Percentiles rank a stretch among this genome's conserved stretches.
Conservation (phyloP, 495 filamentous ascomycete genomes). For the Thermochaetoides thermophila region DNA sequence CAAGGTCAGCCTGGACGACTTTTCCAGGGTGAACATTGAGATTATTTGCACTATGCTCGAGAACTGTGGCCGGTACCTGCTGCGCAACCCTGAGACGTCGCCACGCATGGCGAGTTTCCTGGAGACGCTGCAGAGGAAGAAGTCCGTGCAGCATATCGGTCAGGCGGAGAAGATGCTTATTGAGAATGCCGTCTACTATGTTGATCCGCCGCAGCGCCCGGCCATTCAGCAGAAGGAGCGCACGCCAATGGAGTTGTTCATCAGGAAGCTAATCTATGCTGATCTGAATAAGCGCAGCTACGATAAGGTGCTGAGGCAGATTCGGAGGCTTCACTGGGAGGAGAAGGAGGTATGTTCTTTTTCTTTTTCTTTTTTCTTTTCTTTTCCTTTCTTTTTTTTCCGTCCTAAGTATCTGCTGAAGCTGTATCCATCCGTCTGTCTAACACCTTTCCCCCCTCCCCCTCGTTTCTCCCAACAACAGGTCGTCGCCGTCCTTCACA, state of each 20-base stretch:
- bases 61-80: slow-evolving; percentile 88
- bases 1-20: slow-evolving; percentile 93
- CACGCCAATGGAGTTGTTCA: slow-evolving; percentile 80
- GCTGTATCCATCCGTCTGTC: too few species aligned
- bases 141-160: slow-evolving; percentile 82
- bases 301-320: slow-evolving; percentile 79
- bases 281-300: slow-evolving; percentile 92
- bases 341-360: slow-evolving; percentile 66
- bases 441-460: too few species aligned
- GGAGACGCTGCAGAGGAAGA: slow-evolving; percentile 91
- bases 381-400: neutral
- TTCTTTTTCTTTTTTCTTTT: too few species aligned
- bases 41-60: slow-evolving; percentile 96
- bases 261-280: slow-evolving; percentile 78
- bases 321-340: slow-evolving; percentile 95
- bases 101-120: slow-evolving; percentile 87
- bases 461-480: too few species aligned
- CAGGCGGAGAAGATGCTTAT: slow-evolving; percentile 97
- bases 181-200: slow-evolving; percentile 96
- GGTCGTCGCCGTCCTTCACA: slow-evolving; percentile 72
- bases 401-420: neutral
- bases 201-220: slow-evolving; percentile 83
- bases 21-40: slow-evolving; percentile 96
- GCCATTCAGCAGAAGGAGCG: slow-evolving; percentile 95
- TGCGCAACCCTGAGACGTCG: slow-evolving; percentile 85